Conservation (phyloP, 2,329 filamentous ascomycete genomes). For the Cordyceps pruinosa region DNA sequence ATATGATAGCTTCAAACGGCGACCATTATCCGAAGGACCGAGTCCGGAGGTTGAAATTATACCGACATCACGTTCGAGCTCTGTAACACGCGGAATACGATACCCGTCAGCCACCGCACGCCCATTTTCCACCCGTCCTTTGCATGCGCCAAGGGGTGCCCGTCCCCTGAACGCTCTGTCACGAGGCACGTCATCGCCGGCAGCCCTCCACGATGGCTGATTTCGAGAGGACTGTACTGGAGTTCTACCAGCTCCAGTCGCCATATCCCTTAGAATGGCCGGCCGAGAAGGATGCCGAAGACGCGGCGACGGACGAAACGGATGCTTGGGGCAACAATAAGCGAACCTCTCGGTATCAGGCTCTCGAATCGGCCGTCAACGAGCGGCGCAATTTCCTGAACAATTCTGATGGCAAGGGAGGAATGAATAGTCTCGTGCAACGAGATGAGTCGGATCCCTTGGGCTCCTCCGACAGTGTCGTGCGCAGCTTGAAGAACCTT, state of each 20-base stretch:
- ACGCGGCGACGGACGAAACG: conserved; percentile 55
- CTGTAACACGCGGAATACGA: neutral
- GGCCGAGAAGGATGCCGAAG: conserved; percentile 65
- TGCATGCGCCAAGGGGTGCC: neutral
- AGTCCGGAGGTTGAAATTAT: neutral
- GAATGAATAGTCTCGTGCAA: conserved; percentile 71
- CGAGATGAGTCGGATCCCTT: conserved; percentile 90
- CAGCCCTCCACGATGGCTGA: conserved; percentile 49
- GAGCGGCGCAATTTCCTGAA: conserved; percentile 57
- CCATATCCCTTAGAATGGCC: conserved; percentile 83
- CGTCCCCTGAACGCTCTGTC: conserved; percentile 8
- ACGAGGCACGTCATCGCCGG: conserved; percentile 3
- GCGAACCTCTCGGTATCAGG: conserved; percentile 75
- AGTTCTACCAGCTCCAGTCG: conserved; percentile 80
- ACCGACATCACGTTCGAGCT: no score
- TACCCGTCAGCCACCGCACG: neutral
- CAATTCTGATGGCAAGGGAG: conserved; percentile 59
- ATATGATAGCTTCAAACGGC: neutral
- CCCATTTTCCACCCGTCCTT: neutral
- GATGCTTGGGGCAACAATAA: conserved; percentile 41
- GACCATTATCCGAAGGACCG: neutral
- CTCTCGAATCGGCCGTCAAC: conserved; percentile 69
- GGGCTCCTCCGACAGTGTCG: conserved; percentile 80
- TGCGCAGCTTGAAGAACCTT: conserved; percentile 67
- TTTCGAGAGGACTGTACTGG: conserved; percentile 69